Percentiles rank a stretch among this genome's conserved stretches.
Evolutionary conservation across 2,329 filamentous ascomycete species (phyloP).

Genomic region (Fusarium fujikuroi): DNA sequence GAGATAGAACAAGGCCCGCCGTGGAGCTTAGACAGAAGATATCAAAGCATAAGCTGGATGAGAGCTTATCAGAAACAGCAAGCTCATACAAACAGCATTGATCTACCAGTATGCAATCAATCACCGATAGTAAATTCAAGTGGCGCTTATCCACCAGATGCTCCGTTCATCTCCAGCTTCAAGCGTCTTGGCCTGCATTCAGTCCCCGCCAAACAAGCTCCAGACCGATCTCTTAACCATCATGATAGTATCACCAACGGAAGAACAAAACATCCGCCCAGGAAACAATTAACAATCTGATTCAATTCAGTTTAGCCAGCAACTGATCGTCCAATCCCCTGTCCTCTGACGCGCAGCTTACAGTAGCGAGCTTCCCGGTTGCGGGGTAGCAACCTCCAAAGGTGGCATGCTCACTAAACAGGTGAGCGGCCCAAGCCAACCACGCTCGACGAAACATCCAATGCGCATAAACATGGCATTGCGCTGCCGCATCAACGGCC

Average conservation of each 20-base stretch:
- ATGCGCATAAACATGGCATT: conserved; percentile 42
- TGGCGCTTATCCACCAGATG: conserved; percentile 17
- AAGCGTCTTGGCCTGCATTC: conserved; percentile 42
- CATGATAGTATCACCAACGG: conserved; percentile 3
- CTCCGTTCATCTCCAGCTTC: conserved; percentile 9
- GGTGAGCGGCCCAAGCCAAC: conserved; percentile 22
- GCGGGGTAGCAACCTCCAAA: conserved; percentile 41
- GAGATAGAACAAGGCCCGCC: background rate
- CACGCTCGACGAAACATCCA: conserved; percentile 28
- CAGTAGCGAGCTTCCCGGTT: conserved; percentile 31
- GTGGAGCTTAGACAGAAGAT: background rate
- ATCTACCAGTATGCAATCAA: background rate
- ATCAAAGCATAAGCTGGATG: background rate
- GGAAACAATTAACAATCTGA: conserved; percentile 8
- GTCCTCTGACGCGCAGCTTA: conserved; percentile 39
- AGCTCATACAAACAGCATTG: conserved; percentile 5
- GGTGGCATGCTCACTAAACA: conserved; percentile 22
- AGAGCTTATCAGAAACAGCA: conserved; percentile 4
- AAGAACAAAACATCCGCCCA: conserved; percentile 12
- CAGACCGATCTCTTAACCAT: conserved; percentile 5
- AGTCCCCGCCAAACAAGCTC: conserved; percentile 42
- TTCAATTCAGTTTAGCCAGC: background rate
- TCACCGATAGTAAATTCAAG: background rate
- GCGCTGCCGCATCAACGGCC: conserved; percentile 45
- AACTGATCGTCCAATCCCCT: conserved; percentile 40